These are phyloP conservation scores for Calycina marina DNA, from an alignment of 2,329 filamentous ascomycete genomes.

Conservation along the genomic window DNA sequence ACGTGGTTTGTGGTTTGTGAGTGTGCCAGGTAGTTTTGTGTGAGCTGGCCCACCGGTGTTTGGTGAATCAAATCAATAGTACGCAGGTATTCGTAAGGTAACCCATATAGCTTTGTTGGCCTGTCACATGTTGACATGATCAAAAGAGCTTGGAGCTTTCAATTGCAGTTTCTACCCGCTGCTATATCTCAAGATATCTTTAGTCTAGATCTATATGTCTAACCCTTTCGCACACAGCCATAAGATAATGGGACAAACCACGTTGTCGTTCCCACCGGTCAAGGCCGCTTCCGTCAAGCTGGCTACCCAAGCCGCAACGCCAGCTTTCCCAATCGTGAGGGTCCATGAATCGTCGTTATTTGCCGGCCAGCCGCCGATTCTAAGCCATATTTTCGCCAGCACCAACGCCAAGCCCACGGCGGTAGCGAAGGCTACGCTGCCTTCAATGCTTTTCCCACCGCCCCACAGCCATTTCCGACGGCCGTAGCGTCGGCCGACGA, in stretches of 20 bases:
- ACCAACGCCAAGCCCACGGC: conserved; percentile 67
- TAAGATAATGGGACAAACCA: conserved; percentile 82
- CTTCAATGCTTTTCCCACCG: conserved; percentile 89
- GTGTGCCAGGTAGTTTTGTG: no score
- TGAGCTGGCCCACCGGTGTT: no score
- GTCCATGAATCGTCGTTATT: conserved; percentile 64
- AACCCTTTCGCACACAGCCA: conserved; percentile 83
- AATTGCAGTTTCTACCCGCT: no score
- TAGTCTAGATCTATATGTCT: conserved; percentile 17
- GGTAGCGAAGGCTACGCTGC: conserved; percentile 63
- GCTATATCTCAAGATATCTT: no score
- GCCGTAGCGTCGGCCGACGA: conserved; percentile 78
- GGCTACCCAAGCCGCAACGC: conserved; percentile 60
- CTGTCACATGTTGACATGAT: no score
- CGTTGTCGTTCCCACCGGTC: conserved; percentile 96
- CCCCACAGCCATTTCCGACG: conserved; percentile 91
- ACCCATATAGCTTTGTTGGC: no score
- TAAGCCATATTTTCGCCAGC: conserved; percentile 58
- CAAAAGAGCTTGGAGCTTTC: no score
- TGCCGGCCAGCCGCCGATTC: conserved; percentile 61
- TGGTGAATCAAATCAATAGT: no score
- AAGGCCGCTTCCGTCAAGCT: conserved; percentile 90
- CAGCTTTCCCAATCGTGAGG: conserved; percentile 53
- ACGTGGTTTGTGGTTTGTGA: no score
- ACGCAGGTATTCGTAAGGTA: no score